These are phyloP conservation scores for Penicillium coffeae DNA, from an alignment of 495 filamentous ascomycete genomes.

Conservation along the genomic window DNA sequence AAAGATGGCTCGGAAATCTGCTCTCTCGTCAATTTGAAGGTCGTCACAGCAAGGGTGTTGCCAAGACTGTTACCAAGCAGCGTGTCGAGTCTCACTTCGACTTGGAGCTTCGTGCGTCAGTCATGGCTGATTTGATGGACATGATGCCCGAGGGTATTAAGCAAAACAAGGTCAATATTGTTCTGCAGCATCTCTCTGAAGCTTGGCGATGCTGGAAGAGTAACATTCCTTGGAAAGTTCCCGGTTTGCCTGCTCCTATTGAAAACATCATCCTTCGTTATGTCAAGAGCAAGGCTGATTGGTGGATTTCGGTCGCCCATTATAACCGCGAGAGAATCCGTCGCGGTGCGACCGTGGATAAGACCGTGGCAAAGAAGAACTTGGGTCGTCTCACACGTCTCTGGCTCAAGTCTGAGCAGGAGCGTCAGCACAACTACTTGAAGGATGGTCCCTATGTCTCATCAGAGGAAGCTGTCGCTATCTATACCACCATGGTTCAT, in stretches of 20 bases:
- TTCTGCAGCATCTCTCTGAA: conserved; percentile 94
- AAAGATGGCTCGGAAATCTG: conserved; percentile 96
- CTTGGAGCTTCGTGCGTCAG: conserved; percentile 92
- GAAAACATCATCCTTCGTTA: conserved; percentile 98
- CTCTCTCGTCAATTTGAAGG: conserved; percentile 98
- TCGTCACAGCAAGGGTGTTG: conserved; percentile 97
- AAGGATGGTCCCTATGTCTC: conserved; percentile 99
- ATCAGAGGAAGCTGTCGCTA: conserved; percentile 96
- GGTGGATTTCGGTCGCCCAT: conserved; percentile 99
- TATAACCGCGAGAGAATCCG: conserved; percentile 98
- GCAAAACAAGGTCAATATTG: conserved; percentile 98
- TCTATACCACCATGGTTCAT: conserved; percentile 98
- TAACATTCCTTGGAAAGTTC: conserved; percentile 99
- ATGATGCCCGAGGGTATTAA: conserved; percentile 99
- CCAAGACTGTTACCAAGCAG: conserved; percentile 99
- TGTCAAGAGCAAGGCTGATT: conserved; percentile 98
- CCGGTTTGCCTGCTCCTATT: conserved; percentile 90
- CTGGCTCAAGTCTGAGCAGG: conserved; percentile 98
- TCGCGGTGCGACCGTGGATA: conserved; percentile 94
- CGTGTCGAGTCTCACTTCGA: conserved; percentile 99
- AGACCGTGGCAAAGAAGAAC: conserved; percentile 99
- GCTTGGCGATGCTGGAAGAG: conserved; percentile 99
- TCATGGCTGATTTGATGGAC: conserved; percentile 98
- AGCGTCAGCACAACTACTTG: conserved; percentile 98
- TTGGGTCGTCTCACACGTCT: conserved; percentile 88